phyloP scores from a whole-genome alignment of 1,284 basidiomycete genomes.

The Cutaneotrichosporon spelunceum region DNA sequence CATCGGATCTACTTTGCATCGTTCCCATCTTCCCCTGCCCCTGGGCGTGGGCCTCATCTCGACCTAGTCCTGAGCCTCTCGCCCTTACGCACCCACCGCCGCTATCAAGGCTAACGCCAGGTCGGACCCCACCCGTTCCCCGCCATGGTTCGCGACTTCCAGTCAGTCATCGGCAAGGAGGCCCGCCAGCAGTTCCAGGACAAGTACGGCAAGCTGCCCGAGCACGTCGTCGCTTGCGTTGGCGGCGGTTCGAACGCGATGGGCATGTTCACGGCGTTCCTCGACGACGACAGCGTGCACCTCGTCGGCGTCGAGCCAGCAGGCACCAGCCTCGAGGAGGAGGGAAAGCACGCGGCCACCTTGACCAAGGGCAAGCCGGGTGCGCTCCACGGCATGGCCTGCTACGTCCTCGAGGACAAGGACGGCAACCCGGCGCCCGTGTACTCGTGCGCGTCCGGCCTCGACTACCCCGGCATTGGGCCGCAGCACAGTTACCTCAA shows the following conservation, averaged over 20 bases:
- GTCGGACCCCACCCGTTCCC: slow-evolving; percentile 10
- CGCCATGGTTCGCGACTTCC: slow-evolving; percentile 93
- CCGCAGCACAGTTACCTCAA: slow-evolving; percentile 98
- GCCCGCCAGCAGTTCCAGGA: slow-evolving; percentile 84
- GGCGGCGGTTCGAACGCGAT: slow-evolving; percentile 98
- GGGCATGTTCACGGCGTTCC: slow-evolving; percentile 93
- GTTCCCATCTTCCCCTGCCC: neutral
- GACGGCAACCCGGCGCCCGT: slow-evolving; percentile 93
- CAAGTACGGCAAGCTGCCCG: slow-evolving; percentile 77
- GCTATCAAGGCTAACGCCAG: neutral
- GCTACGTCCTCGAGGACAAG: slow-evolving; percentile 85
- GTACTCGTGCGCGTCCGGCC: slow-evolving; percentile 74
- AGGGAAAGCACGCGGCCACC: slow-evolving; percentile 85
- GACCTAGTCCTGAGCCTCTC: neutral
- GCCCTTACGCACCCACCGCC: neutral
- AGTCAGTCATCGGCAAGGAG: slow-evolving; percentile 89
- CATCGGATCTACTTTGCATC: neutral
- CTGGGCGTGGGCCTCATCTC: neutral
- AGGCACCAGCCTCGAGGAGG: slow-evolving; percentile 86
- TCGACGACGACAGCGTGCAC: slow-evolving; percentile 73
- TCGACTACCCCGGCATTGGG: slow-evolving; percentile 54
- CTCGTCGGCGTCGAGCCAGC: slow-evolving; percentile 91
- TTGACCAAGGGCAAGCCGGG: slow-evolving; percentile 85
- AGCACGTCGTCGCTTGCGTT: slow-evolving; percentile 92
- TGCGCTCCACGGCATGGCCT: slow-evolving; percentile 88